phyloP scores from a whole-genome alignment of 2,329 filamentous ascomycete genomes.

The Xylariales sp. region DNA sequence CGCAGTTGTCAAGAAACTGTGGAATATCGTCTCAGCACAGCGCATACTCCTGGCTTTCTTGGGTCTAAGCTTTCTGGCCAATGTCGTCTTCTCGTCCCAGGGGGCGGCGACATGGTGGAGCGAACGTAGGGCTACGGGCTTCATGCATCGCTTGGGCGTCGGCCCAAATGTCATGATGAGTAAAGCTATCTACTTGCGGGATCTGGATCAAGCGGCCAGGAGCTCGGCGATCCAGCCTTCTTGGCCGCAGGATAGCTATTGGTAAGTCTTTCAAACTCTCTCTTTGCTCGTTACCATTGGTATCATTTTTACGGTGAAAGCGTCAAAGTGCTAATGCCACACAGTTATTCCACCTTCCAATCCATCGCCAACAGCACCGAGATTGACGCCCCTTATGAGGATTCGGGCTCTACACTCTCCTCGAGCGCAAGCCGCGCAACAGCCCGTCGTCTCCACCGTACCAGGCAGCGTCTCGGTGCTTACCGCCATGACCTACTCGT shows the following conservation, averaged over 20 bases:
- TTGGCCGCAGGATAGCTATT: conserved; percentile 45
- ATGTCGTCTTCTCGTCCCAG: conserved; percentile 69
- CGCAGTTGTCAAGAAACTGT: conserved; percentile 59
- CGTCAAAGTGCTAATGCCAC: neutral
- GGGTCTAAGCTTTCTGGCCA: conserved; percentile 63
- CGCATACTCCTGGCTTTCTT: conserved; percentile 68
- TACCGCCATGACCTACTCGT: conserved; percentile 90
- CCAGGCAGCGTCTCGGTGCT: conserved; percentile 75
- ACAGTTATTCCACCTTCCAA: conserved; percentile 57
- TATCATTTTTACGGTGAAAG: no score
- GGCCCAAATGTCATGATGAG: conserved; percentile 76
- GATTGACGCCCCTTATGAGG: conserved; percentile 51
- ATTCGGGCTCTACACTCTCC: conserved; percentile 43
- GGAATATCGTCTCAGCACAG: conserved; percentile 67
- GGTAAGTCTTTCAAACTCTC: conserved; percentile 30
- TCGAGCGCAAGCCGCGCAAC: conserved; percentile 47
- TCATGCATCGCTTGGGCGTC: conserved; percentile 79
- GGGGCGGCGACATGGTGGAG: conserved; percentile 77
- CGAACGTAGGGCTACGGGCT: conserved; percentile 73
- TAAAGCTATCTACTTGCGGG: conserved; percentile 76
- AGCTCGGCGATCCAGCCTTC: conserved; percentile 29
- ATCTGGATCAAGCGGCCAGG: conserved; percentile 63
- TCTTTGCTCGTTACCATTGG: no score
- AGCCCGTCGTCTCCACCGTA: conserved; percentile 65
- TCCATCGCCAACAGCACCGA: conserved; percentile 54